Evolutionary conservation across 805 yeast species (phyloP), one percentile per base, ranked within the genome.

Genomic region (Danielia oregonensis): DNA sequence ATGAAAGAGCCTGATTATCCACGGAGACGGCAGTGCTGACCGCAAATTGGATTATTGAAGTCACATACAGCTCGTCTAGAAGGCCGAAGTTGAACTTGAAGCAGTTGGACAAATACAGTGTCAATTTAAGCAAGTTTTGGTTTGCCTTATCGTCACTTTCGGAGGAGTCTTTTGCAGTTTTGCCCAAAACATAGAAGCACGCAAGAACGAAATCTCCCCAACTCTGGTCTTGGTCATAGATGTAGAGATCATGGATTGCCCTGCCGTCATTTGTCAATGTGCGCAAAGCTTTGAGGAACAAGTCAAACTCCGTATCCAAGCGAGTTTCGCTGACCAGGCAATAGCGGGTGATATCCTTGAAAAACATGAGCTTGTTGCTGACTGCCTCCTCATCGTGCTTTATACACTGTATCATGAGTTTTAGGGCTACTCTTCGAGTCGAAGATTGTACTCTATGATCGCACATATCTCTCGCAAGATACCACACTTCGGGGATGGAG

Each of bases 401-500:
- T 6, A 82, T 76, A 54, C 95, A 82, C 32, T 68, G 65, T 5
- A 58, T 50, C 49, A 85, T 54, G 16, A 87, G 60, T 12, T 65
- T 55, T 22, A 85, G 55, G 0, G 80, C 79, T 1, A 73, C 70
- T 21, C 70, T 57, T 37, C 72, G 42, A 12, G 56, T 49, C 14
- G 48, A 36, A 3, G 59, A 37, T 24, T 51, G 54, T 5, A 46
- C 37, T 12, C 58, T 63, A 1, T 54, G 36, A 5, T 62, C 61
- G 32, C 84, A 66, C 53, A 81, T 57, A 32, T 70, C 75, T 39
- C 74, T 63, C 0, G 82, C 80, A 33, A 78, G 59, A 53, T 80
- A 77, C 96, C 96, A 86, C 2, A 86, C 67, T 42, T 83, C 88
- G 0, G 86, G 79, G 4, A 85, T 68, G 2, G 82, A 72, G 0